phyloP scores from a whole-genome alignment of 345 rosid genomes.

The Brassica carinata region DNA sequence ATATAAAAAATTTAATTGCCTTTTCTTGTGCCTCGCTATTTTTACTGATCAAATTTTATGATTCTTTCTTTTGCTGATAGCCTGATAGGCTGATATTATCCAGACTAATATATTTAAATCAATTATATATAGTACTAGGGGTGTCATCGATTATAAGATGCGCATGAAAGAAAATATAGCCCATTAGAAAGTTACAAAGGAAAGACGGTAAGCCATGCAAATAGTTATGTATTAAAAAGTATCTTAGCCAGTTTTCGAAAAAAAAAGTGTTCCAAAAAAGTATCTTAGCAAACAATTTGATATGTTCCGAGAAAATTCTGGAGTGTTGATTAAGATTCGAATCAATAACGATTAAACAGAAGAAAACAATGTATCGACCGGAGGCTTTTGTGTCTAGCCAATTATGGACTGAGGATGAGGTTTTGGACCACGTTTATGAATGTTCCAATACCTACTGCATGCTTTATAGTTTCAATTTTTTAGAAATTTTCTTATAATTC shows the following conservation, averaged over 20 bases:
- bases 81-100: background rate
- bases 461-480: background rate
- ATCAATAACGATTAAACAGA: slow-evolving; percentile 32
- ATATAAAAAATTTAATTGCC: slow-evolving; percentile 1
- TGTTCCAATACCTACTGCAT: slow-evolving; percentile 39
- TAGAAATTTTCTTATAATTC: background rate
- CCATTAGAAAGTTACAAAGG: background rate
- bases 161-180: background rate
- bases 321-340: slow-evolving; percentile 27
- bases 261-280: background rate
- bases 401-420: slow-evolving; percentile 35
- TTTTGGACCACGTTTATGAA: slow-evolving; percentile 42
- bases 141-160: background rate
- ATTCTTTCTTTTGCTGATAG: background rate
- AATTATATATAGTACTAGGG: background rate
- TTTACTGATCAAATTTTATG: background rate
- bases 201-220: slow-evolving; percentile 11
- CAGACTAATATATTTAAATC: background rate
- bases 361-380: slow-evolving; percentile 30
- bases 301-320: background rate
- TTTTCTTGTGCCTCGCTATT: slow-evolving; percentile 20
- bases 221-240: background rate
- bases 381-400: slow-evolving; percentile 39
- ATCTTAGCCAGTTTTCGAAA: background rate
- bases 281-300: background rate